phyloP scores from a whole-genome alignment of 805 yeast species.

The Ogataea sp. region DNA sequence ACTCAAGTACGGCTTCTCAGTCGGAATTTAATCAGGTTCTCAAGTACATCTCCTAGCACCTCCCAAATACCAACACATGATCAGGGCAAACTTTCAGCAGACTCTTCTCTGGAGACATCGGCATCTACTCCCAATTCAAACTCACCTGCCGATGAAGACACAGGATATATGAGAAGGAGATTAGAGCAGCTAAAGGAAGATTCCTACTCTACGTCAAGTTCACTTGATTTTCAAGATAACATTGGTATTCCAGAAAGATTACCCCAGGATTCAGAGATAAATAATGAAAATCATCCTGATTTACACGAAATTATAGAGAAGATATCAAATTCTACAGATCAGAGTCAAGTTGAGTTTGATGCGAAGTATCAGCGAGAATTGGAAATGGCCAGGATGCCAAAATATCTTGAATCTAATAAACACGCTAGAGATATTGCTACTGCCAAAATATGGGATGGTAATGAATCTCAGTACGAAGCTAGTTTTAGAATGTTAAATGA shows the following conservation, averaged over 20 bases:
- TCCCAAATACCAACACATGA: too few species aligned
- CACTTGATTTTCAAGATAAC: neutral
- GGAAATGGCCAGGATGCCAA: constrained; percentile 34
- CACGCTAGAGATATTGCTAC: constrained; percentile 41
- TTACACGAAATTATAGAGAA: constrained; percentile 21
- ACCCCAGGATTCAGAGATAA: too few species aligned
- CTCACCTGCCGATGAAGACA: constrained; percentile 6
- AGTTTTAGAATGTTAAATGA: constrained; percentile 50
- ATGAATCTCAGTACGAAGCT: constrained; percentile 38
- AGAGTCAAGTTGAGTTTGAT: too few species aligned
- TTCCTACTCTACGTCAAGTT: constrained; percentile 15
- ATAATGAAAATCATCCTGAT: constrained; percentile 25
- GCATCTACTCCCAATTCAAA: too few species aligned
- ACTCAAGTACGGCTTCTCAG: too few species aligned
- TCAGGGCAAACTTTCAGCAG: too few species aligned
- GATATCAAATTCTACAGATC: too few species aligned
- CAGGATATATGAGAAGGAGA: constrained; percentile 25
- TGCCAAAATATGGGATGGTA: constrained; percentile 52
- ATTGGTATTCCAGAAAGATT: constrained; percentile 11
- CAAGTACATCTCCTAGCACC: too few species aligned
- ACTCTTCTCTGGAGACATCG: too few species aligned
- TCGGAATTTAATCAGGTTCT: too few species aligned
- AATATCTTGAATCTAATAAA: constrained; percentile 27
- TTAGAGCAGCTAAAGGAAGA: constrained; percentile 35
- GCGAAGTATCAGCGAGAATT: constrained; percentile 31